These are phyloP conservation scores for Eremochloa ophiuroides DNA, from an alignment of 176 grass and related monocot genomes.

Conservation along the genomic window DNA sequence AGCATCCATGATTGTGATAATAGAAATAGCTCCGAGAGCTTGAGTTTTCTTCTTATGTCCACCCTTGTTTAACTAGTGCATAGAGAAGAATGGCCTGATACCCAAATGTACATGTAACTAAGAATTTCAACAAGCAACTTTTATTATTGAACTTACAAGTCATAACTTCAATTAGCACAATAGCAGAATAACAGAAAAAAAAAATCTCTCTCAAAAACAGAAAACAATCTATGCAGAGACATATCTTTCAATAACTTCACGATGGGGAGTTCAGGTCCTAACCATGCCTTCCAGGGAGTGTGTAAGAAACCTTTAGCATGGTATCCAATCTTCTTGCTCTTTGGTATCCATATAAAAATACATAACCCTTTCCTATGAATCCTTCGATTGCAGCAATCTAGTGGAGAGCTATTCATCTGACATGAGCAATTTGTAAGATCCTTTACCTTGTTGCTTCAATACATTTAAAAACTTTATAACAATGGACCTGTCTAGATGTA, in stretches of 20 bases:
- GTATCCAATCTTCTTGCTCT: constrained; percentile 10
- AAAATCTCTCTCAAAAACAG: too few species aligned
- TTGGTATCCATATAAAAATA: not conserved
- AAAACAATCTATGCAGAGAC: constrained; percentile 60
- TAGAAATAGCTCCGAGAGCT: not conserved
- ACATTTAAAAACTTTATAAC: not conserved
- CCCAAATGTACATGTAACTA: not conserved
- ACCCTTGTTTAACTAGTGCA: not conserved
- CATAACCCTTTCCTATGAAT: constrained; percentile 17
- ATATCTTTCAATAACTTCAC: constrained; percentile 85
- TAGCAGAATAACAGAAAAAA: not conserved
- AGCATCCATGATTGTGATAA: not conserved
- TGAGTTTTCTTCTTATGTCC: not conserved
- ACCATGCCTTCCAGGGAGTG: constrained; percentile 57
- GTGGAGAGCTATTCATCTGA: constrained; percentile 75
- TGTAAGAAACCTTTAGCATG: constrained; percentile 51
- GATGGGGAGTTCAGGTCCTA: constrained; percentile 48
- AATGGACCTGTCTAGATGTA: not conserved
- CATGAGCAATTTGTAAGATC: constrained; percentile 55
- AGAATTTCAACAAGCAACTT: not conserved
- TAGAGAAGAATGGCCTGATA: not conserved
- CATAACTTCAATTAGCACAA: not conserved
- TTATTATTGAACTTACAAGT: not conserved
- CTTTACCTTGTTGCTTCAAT: constrained; percentile 5
- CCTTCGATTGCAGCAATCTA: constrained; percentile 59